Evolutionary conservation across 2,329 filamentous ascomycete genomes (phyloP).

Genomic region (Chalara sp.): DNA sequence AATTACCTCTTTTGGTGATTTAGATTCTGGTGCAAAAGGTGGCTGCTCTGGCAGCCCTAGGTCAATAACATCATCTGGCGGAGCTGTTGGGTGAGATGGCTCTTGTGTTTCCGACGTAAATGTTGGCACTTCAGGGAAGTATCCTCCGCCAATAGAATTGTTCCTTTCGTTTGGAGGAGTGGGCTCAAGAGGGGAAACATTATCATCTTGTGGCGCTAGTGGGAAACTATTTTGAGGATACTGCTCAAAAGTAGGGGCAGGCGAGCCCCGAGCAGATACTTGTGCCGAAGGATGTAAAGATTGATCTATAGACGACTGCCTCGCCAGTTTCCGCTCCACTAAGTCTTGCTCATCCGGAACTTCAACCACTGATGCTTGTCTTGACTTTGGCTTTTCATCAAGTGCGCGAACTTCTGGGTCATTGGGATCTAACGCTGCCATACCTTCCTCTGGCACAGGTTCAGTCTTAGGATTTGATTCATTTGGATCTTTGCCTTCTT

Average conservation of each 20-base stretch:
- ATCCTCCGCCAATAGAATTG: slow-evolving; percentile 47
- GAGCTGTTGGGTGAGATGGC: slow-evolving; percentile 20
- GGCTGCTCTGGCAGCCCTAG: slow-evolving; percentile 21
- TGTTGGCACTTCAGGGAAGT: slow-evolving; percentile 45
- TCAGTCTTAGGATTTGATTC: slow-evolving; percentile 71
- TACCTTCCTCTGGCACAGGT: slow-evolving; percentile 36
- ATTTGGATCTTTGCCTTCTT: slow-evolving; percentile 88
- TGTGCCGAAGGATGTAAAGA: slow-evolving; percentile 37
- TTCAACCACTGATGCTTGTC: slow-evolving; percentile 43
- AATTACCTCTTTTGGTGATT: slow-evolving; percentile 22
- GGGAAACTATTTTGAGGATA: slow-evolving; percentile 25
- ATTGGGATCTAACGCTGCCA: slow-evolving; percentile 48
- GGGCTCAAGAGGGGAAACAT: slow-evolving; percentile 46
- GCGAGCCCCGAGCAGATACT: slow-evolving; percentile 22
- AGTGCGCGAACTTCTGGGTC: slow-evolving; percentile 59
- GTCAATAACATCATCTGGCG: slow-evolving; percentile 17
- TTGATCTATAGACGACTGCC: slow-evolving; percentile 40
- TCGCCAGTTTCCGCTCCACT: slow-evolving; percentile 35
- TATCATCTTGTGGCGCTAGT: slow-evolving; percentile 26
- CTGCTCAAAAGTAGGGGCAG: slow-evolving; percentile 28
- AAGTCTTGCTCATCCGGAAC: slow-evolving; percentile 49
- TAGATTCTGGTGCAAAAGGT: slow-evolving; percentile 15
- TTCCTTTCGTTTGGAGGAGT: slow-evolving; percentile 33
- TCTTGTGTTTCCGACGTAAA: slow-evolving; percentile 22
- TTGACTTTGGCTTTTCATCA: slow-evolving; percentile 35